Conservation (phyloP, 2,329 filamentous ascomycete genomes). For the Talaromyces amestolkiae region DNA sequence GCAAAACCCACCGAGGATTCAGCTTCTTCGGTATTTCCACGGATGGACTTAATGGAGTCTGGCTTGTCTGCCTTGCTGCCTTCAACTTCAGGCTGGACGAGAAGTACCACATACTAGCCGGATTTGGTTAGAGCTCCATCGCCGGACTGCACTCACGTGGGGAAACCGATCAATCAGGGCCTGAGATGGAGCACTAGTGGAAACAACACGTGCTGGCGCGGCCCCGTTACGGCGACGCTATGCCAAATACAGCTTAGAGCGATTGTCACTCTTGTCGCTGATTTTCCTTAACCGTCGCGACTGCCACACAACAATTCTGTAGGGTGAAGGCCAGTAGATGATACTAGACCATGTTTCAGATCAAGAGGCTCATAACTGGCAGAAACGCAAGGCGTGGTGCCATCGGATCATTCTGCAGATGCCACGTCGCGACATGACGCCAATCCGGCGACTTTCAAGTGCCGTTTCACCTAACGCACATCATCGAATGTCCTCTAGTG, state of each 20-base stretch:
- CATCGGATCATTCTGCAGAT: neutral
- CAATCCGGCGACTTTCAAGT: neutral
- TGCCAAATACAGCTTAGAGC: neutral
- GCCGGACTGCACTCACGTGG: neutral
- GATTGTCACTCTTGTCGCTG: neutral
- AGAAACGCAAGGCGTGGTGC: neutral
- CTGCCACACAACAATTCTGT: neutral
- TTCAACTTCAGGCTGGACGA: neutral
- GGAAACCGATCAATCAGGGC: neutral
- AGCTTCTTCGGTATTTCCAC: constrained; percentile 3
- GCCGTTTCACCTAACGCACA: neutral
- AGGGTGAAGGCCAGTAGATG: too few relatives aligned
- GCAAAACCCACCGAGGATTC: constrained; percentile 7
- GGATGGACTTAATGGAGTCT: neutral
- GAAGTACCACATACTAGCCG: neutral
- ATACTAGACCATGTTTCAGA: neutral
- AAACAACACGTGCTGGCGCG: constrained; percentile 2
- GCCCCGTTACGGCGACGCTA: neutral
- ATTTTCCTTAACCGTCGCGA: neutral
- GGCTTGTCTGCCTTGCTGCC: constrained; percentile 6
- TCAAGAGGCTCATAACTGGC: neutral
- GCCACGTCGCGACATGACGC: neutral
- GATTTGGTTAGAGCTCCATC: neutral
- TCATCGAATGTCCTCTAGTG: neutral
- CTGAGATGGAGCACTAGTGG: neutral